phyloP scores from a whole-genome alignment of 2,329 filamentous ascomycete species.

The Macroventuria anomochaeta region DNA sequence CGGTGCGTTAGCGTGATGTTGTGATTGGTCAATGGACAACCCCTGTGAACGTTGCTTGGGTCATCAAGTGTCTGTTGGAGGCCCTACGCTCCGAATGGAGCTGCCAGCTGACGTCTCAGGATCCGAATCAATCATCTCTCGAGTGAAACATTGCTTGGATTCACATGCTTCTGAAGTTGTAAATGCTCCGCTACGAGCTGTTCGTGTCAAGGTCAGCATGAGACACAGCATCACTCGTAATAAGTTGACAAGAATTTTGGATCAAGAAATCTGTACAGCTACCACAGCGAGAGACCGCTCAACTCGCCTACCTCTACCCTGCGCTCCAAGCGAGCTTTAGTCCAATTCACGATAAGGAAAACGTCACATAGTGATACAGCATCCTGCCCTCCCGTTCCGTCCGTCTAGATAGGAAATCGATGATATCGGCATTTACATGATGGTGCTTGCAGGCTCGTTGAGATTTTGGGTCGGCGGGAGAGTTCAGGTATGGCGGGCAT shows the following conservation, averaged over 20 bases:
- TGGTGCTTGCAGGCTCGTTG: conserved; percentile 23
- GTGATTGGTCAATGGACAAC: conserved; percentile 1
- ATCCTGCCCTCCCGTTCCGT: conserved; percentile 24
- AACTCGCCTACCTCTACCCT: conserved; percentile 14
- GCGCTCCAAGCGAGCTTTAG: conserved; percentile 14
- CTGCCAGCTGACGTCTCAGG: background rate
- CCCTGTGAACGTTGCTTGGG: background rate
- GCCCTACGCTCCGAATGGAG: background rate
- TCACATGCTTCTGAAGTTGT: too few species aligned
- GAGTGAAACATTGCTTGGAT: too few species aligned
- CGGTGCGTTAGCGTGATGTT: background rate
- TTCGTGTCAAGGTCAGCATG: background rate
- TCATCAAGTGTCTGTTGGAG: background rate
- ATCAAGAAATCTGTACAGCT: conserved; percentile 37
- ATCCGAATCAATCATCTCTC: too few species aligned
- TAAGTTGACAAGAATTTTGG: background rate
- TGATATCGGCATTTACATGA: conserved; percentile 32
- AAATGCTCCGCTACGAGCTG: background rate
- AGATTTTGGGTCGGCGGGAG: conserved; percentile 20
- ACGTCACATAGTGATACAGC: conserved; percentile 40
- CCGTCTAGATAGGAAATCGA: conserved; percentile 32
- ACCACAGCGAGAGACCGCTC: conserved; percentile 39
- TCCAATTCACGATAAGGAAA: conserved; percentile 25
- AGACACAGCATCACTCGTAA: conserved; percentile 8
- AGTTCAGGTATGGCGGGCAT: conserved; percentile 19